Evolutionary conservation across 2,329 filamentous ascomycete genomes (phyloP), one percentile per base, ranked within the genome.

Genomic region (Trichocomaceae sp.): DNA sequence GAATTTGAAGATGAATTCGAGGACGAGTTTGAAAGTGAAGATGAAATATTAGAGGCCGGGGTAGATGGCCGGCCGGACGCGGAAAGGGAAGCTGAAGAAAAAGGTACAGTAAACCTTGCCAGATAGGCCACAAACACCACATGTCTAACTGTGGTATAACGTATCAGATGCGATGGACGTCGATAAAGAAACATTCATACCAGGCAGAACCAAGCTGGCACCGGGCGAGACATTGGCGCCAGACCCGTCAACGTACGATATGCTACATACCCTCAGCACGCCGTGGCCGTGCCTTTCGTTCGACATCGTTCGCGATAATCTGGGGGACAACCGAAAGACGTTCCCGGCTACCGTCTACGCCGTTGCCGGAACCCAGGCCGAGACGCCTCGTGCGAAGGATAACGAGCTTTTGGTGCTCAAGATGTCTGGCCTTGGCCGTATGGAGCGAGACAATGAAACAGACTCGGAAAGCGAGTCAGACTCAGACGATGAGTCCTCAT

Each of bases 211-310:
- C 71, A 92, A 93, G 76, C 82, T 97, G 60, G 89, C 90, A 60
- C 85, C 90, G 12, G 92, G 90, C 64, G 90, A 97, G 77, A 91
- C 90, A 5, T 81, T 99, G 55, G 84, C 90, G 3, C 92, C 93
- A 13, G 93, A 99, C 73, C 80, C 88, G 57, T 89, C 88, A n/a
- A 92, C 92, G 5, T 99, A 99, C 77, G 87, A 96, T 70, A 95
- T 99, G 90, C 83, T 99, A 57, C 93, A 99, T 78, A 90, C 84
- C 58, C 82, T 99, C 60, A 93, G 87, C 72, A 91, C 91, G 7
- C 90, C 90, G 1, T 99, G 93, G 93, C 93, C 93, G 2, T 99
- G 93, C 70, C 81, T 99, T 15, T 97, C 92, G 1, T 96, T 96
- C 73, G 93, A 97, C 69, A 86, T 99, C 57, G 74, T 99, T 59